Base-by-base conservation (phyloP, 192 early-diverging fungal genomes). In the Backusella luteola region DNA sequence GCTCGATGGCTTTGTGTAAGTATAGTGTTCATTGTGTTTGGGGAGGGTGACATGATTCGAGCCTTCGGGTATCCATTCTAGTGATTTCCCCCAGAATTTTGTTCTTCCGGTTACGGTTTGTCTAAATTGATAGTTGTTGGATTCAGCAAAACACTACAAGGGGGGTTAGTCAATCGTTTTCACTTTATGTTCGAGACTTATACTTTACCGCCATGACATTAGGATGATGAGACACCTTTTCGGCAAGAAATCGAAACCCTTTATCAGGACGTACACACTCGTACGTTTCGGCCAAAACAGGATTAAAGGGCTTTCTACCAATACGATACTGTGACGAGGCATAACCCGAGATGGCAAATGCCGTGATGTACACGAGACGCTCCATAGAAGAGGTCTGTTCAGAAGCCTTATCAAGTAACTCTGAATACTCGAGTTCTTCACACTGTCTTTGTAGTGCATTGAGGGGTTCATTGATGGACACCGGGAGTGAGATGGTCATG, bases 261-360 rank as follows among this genome's bases (percentile, higher is more conserved):
- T 87, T 89, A 78, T 93, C 93, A 8, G 92, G 86, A 34, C 95
- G 86, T 53, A 95, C 86, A 81, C 87, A 93, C 80, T 99, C 97
- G 82, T 94, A 99, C 1, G 97, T 99, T 81, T 99, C 97, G 73
- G 95, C 96, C 76, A 96, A 88, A n/a, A 99, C 86, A 29, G 97
- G 97, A 82, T 99, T 99, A 81, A 96, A 99, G 21, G 41, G 41
- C 23, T 99, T 99, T 74, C 95, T 86, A 34, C 89, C 91, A 11
- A 92, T 89, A 6, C 97, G 89, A 82, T 91, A 82, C 42, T 94
- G 91, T 6, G 94, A 94, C 4, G 92, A 91, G 32, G 96, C 92
- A 75, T 94, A 96, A 6, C 89, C 91, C 69, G 92, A 92, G n/a
- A 96, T 87, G 14, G 93, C 94, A 88, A 96, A 98, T 3, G 93